These are phyloP conservation scores for Penicillium sp. DNA, from an alignment of 2,329 filamentous ascomycete species.

Conservation along the genomic window DNA sequence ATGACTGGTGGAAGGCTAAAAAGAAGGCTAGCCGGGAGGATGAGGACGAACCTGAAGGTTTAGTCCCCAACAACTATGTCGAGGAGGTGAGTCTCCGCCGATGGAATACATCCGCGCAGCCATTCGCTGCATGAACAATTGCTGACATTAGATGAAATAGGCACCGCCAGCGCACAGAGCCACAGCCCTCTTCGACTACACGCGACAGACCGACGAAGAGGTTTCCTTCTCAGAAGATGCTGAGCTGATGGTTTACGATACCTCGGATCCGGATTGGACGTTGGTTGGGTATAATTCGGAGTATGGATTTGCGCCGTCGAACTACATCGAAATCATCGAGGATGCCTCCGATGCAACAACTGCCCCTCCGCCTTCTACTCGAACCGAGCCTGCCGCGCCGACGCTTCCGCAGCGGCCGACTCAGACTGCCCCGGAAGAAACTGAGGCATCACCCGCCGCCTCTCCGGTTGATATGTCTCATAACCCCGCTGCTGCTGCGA, in stretches of 20 bases:
- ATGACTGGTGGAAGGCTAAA: conserved; percentile 95
- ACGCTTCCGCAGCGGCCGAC: conserved; percentile 32
- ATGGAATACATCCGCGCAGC: neutral
- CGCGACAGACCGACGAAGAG: conserved; percentile 95
- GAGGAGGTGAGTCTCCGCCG: conserved; percentile 68
- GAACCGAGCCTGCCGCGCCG: conserved; percentile 43
- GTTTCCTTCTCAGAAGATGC: conserved; percentile 92
- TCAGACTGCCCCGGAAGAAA: conserved; percentile 21
- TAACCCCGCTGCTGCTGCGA: conserved; percentile 56
- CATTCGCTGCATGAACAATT: neutral
- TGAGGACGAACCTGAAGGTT: conserved; percentile 83
- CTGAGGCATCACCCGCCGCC: conserved; percentile 24
- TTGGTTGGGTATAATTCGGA: conserved; percentile 80
- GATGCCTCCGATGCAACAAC: conserved; percentile 49
- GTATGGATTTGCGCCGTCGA: conserved; percentile 91
- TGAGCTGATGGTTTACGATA: conserved; percentile 79
- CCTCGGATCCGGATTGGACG: conserved; percentile 93
- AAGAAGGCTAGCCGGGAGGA: conserved; percentile 81
- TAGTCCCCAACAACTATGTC: conserved; percentile 93
- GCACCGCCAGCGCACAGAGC: conserved; percentile 67
- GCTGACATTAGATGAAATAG: conserved; percentile 41
- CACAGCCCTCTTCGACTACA: conserved; percentile 96
- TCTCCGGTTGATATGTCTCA: conserved; percentile 46
- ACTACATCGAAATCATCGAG: conserved; percentile 79
- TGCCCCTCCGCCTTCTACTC: conserved; percentile 22